Conservation (phyloP, 176 grass and related monocot genomes). For the Zea luxurians region DNA sequence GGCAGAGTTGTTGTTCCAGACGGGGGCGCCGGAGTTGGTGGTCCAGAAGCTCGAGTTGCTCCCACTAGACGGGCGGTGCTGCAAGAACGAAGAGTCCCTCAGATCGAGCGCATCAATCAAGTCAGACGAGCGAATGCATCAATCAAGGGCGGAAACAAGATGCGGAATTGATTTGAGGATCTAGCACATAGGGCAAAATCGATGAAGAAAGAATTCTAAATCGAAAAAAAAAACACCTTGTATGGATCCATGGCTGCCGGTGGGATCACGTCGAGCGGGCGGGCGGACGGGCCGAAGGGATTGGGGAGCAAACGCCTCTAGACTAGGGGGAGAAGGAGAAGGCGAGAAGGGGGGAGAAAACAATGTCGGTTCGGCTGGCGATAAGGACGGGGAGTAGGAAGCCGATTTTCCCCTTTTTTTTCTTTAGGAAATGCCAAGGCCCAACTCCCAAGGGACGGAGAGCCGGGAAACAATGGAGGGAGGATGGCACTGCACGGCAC, state of each 20-base stretch:
- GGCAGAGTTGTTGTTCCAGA: conserved; percentile 86
- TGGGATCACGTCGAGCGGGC: background rate
- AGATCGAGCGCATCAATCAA: too few species aligned
- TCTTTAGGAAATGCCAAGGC: background rate
- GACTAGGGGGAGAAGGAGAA: background rate
- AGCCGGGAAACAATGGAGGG: background rate
- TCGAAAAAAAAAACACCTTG: conserved; percentile 46
- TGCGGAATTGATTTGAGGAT: conserved; percentile 12
- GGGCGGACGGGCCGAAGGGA: background rate
- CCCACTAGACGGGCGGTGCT: conserved; percentile 64
- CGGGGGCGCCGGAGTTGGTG: conserved; percentile 71
- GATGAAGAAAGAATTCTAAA: background rate
- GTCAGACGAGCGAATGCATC: conserved; percentile 4
- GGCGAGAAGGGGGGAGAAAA: background rate
- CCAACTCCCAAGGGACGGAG: too few species aligned
- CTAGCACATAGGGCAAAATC: background rate
- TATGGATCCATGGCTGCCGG: conserved; percentile 68
- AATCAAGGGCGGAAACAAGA: background rate
- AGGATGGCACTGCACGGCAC: background rate
- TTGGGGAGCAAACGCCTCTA: background rate
- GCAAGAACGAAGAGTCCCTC: background rate
- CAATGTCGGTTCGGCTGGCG: background rate
- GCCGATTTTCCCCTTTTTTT: background rate
- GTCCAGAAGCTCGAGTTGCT: conserved; percentile 65
- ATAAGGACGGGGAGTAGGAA: conserved; percentile 25